These are phyloP conservation scores for Epithemia pelagica DNA, from an alignment of 108 stramenopile genomes.

Conservation along the genomic window DNA sequence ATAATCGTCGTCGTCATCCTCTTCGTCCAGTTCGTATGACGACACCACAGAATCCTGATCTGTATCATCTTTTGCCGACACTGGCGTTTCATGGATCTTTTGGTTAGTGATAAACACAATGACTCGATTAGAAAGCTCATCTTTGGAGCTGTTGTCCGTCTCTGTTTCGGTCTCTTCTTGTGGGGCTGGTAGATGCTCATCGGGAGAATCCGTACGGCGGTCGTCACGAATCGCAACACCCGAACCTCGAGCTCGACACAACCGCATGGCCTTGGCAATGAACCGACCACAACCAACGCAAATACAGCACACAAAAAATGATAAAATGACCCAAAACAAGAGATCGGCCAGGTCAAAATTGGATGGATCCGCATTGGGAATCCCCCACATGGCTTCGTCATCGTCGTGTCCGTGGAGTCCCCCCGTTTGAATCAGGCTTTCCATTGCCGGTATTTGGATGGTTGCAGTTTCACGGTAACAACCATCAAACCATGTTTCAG, in stretches of 20 bases:
- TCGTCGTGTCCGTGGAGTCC: neutral
- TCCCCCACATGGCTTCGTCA: neutral
- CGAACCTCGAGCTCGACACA: neutral
- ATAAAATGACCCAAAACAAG: conserved; percentile 1
- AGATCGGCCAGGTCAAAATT: conserved; percentile 4
- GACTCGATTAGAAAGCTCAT: neutral
- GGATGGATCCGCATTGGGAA: neutral
- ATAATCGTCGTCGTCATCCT: neutral
- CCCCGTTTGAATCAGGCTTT: neutral
- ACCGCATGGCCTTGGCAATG: neutral
- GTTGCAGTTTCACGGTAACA: neutral
- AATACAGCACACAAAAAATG: neutral
- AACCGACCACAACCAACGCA: neutral
- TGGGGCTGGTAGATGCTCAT: neutral
- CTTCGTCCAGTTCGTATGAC: neutral
- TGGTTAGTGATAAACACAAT: neutral
- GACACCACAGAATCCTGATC: neutral
- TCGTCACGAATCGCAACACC: neutral
- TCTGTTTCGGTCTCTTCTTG: neutral
- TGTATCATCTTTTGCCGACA: neutral
- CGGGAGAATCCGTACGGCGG: neutral
- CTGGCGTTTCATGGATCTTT: neutral
- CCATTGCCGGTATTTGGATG: neutral
- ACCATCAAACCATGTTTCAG: neutral
- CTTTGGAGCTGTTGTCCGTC: neutral